Conservation (phyloP, 805 yeast species). For the Yamadazyma philogaea region DNA sequence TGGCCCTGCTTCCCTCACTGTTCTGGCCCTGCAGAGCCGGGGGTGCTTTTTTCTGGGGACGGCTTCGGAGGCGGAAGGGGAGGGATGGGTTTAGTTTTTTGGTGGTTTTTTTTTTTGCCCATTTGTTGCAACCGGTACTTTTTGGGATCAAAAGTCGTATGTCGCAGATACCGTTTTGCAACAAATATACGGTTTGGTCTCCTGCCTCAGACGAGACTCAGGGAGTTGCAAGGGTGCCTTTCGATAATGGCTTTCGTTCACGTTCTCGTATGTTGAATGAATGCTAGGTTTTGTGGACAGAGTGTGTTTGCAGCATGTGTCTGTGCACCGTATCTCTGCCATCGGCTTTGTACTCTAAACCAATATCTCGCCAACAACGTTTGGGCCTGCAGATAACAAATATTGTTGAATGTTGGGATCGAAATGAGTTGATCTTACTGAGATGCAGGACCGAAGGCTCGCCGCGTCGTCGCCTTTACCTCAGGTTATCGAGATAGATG, state of each 20-base stretch:
- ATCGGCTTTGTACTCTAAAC: not conserved
- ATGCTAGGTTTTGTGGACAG: too few relatives aligned
- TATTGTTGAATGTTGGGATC: constrained; percentile 1
- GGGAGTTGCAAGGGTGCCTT: too few relatives aligned
- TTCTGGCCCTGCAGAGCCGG: too few relatives aligned
- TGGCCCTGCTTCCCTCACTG: not conserved
- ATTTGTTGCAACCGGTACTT: not conserved
- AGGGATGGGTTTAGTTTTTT: not conserved
- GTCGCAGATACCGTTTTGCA: not conserved
- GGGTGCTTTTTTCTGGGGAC: too few relatives aligned
- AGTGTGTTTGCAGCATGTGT: too few relatives aligned
- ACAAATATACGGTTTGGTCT: not conserved
- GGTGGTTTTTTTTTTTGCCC: not conserved
- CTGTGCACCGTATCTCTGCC: not conserved
- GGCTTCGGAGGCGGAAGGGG: too few relatives aligned
- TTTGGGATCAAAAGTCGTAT: not conserved
- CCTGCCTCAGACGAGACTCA: too few relatives aligned
- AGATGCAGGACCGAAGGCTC: not conserved
- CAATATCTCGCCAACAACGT: not conserved
- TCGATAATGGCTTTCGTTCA: too few relatives aligned
- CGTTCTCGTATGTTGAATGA: too few relatives aligned
- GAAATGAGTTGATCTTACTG: not conserved
- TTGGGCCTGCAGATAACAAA: not conserved
- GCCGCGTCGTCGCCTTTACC: too few relatives aligned
- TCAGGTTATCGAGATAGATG: too few relatives aligned